Base-by-base conservation (phyloP, 1,284 basidiomycete genomes). In the Ceratobasidium sp. region DNA sequence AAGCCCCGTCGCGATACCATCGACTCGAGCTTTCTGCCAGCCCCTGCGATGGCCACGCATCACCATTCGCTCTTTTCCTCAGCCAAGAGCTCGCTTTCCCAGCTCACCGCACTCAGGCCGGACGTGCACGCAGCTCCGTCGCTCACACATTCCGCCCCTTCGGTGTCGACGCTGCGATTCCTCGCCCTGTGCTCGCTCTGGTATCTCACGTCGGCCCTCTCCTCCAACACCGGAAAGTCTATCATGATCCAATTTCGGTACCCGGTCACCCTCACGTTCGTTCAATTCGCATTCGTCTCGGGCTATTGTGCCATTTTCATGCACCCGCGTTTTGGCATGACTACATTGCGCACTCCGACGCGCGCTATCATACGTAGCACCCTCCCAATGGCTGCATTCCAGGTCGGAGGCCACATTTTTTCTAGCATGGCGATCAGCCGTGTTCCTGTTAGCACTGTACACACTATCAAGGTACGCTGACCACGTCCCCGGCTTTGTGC, bases 391-490 rank as follows among this genome's bases (percentile, higher is more conserved):
- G 85, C 84, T 30, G 80, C 83, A 25, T 88, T 87, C 77, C 86
- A 86, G 75, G 85, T 98, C 51, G 92, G 92, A n/a, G 97, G 97
- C 0, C 97, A 99, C 80, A 95, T 98, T 77, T 96, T 97, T 78
- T 94, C 94, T 33, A 96, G 94, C 76, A 90, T 99, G 82, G 97
- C 96, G 25, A 98, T 99, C 75, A 94, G 94, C 48, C 86, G 95
- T 71, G 97, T 98, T 74, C 95, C 93, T 4, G 96, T 99, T 72
- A 95, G 93, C 83, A 99, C 97, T 0, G 95, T 98, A 28, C 97
- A 99, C 79, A 99, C 96, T 40, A 98, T 98, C 82, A 98, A 98
- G 89, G 96, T 96, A 77, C 78, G 86, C 79, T 25, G 8, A 36
- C 30, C 33, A 5, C 9, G 42, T 54, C 25, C 23, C 11, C 16